These are phyloP conservation scores for Rhododendron vialii DNA, from an alignment of 148 eudicot species.

Conservation along the genomic window DNA sequence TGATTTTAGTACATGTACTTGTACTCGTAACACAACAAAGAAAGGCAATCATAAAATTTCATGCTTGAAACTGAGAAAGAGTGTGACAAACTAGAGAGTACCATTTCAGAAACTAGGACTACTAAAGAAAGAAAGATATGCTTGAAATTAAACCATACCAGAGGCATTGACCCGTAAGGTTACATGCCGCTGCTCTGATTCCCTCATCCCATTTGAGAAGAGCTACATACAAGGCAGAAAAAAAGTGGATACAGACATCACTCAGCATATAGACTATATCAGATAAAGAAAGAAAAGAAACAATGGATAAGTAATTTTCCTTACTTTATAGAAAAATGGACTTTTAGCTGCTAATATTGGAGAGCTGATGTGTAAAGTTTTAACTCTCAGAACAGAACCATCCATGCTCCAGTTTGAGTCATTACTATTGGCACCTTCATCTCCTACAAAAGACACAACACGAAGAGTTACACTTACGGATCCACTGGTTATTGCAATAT, in stretches of 20 bases:
- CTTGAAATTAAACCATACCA: constrained; percentile 45
- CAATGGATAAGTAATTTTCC: neutral
- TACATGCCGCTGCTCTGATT: constrained; percentile 96
- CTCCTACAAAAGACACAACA: constrained; percentile 46
- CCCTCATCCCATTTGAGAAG: constrained; percentile 98
- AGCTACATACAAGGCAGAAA: constrained; percentile 41
- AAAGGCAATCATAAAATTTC: neutral
- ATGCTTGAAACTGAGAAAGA: neutral
- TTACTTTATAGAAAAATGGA: constrained; percentile 93
- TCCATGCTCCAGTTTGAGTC: constrained; percentile 85
- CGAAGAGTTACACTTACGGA: neutral
- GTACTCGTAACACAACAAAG: neutral
- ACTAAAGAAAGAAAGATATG: constrained; percentile 3
- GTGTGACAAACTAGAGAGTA: neutral
- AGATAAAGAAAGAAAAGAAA: neutral
- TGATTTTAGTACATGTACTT: neutral
- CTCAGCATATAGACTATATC: neutral
- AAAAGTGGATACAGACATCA: neutral
- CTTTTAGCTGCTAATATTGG: constrained; percentile 99
- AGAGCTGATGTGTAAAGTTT: constrained; percentile 87
- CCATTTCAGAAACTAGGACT: neutral
- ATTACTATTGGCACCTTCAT: constrained; percentile 70
- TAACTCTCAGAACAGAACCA: constrained; percentile 58
- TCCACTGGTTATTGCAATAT: neutral
- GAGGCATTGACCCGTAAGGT: constrained; percentile 80